phyloP scores from a whole-genome alignment of 495 filamentous ascomycete genomes.

The Pyrenopolyporus hunteri region DNA sequence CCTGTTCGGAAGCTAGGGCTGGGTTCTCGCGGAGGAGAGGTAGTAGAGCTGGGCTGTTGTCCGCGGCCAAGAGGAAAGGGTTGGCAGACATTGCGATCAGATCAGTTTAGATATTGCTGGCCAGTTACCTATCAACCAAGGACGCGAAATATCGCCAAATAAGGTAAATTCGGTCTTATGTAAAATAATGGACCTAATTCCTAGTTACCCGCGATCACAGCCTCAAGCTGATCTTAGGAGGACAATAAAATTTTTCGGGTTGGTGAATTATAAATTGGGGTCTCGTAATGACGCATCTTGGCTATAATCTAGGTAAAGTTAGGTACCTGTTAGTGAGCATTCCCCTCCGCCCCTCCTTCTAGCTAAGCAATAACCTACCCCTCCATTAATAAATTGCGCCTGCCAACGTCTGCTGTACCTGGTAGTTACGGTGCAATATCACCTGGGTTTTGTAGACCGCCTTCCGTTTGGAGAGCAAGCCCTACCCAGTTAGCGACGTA shows the following conservation, averaged over 20 bases:
- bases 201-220: neutral
- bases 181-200: neutral
- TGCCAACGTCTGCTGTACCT: no score
- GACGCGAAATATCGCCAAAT: no score
- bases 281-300: conserved; percentile 33
- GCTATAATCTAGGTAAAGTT: neutral
- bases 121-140: no score
- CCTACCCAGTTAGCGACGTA: no score
- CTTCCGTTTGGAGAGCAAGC: conserved; percentile 15
- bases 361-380: no score
- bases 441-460: conserved; percentile 12
- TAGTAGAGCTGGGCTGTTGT: conserved; percentile 70
- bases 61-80: conserved; percentile 77
- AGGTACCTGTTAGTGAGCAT: neutral
- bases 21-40: conserved; percentile 70
- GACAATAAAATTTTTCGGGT: neutral
- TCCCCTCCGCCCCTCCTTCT: no score
- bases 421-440: no score
- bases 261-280: conserved; percentile 1
- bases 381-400: no score
- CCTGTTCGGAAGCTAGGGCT: conserved; percentile 69
- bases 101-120: neutral
- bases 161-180: no score
- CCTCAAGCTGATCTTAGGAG: neutral
- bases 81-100: conserved; percentile 60